Evolutionary conservation across 257 asterid genomes (phyloP), one percentile per base, ranked within the genome.

Genomic region (Lavandula angustifolia): DNA sequence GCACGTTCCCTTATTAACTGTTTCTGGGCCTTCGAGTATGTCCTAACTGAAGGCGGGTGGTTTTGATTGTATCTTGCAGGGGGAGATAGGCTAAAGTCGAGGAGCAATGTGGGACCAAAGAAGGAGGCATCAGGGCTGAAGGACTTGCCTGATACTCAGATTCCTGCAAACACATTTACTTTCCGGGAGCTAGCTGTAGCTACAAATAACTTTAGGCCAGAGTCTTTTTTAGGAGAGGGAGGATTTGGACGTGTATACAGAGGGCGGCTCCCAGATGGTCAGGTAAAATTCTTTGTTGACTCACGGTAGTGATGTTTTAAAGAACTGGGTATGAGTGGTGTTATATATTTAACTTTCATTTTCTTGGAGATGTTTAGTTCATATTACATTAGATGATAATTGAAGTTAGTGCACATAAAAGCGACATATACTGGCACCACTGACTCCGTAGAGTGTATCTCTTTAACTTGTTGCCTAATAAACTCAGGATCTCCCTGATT

Each of bases 181-280:
- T 94, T 94, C 43, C 97, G 96, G 9, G 99, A 90, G 84, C 81
- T 94, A 49, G 99, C 96, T 43, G 82, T 81, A 57, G 99, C 92
- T 12, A 87, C 99, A 14, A 79, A 82, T 78, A 94, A 87, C 73
- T 94, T 94, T 74, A 79, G 82, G 85, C 85, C 82, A 1, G 99
- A 94, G 52, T 86, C 92, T 70, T 87, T 90, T 79, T 60, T 94
- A 69, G 99, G 99, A 6, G 99, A 94, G 71, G 99, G 99, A 59
- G 99, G 99, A 14, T 90, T 94, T 40, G 99, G 97, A 35, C 83
- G 95, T 50, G 99, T 90, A 5, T 87, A 90, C 79, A 90, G 75
- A 76, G 99, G 99, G 52, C 76, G 59, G 69, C 95, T 90, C 61
- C 68, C 81, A 1, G 84, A 68, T 65, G 95, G 97, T 13, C 99